Base-by-base conservation (phyloP, 345 rosid species). In the Eucalyptus leucophloia region DNA sequence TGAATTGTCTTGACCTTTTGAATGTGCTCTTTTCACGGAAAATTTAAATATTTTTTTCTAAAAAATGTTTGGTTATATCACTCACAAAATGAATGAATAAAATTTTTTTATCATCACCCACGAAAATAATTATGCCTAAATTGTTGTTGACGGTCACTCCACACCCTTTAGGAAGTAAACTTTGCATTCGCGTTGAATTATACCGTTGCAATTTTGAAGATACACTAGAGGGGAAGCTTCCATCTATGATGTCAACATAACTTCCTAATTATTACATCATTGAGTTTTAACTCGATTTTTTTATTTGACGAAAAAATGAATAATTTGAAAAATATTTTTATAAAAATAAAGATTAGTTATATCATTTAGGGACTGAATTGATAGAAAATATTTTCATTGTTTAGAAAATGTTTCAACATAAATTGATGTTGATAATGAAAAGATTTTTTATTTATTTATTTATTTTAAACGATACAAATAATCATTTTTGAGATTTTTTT, bases 391-490 rank as follows among this genome's bases (percentile, higher is more conserved):
- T 58, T 24, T 58, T 24, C 14, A 58, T 58, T 12, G 0, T 58
- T 26, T 26, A 24, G 0, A 58, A 58, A 58, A 26, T 58, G 0
- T 26, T 58, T 10, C 12, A 12, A 11, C n/a, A 11, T 58, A 58
- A 4, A 2, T 10, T 2, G 7, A 24, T 5, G 65, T 58, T 0
- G 12, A n/a, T 15, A n/a, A 15, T 65, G 40, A 65, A 30, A 62
- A 65, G 0, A 16, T 65, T n/a, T 65, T 65, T 7, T 8, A 2
- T n/a, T 65, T 2, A 34, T 1, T n/a, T 9, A 65, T 65, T 65
- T 65, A 7, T 65, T 65, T 0, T 0, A 4, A 65, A 2, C 2
- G 11, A n/a, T n/a, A 65, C 1, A n/a, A 15, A 0, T 0, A 8
- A 32, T 67, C 1, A 2, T 32, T 4, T 9, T 67, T 32, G 3